A percentile compares a stretch with the other conserved stretches of the same genome.
Conservation (phyloP, 2,329 filamentous ascomycete species). For the Cercospora sp. region DNA sequence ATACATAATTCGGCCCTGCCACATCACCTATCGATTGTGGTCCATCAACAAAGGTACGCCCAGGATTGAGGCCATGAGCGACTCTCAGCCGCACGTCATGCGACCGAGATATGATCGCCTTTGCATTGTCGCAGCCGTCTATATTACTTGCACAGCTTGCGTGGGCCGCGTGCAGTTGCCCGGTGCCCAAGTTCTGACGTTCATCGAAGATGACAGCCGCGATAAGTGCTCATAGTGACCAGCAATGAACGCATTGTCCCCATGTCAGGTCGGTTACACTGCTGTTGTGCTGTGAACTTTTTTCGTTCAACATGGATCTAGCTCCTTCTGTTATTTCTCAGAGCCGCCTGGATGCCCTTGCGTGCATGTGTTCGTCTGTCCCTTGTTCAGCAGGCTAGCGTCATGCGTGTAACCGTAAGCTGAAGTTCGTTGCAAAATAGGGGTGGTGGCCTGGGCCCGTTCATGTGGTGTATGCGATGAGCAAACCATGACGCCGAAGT, state of each 20-base stretch:
- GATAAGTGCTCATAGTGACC: not conserved
- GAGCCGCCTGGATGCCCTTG: not conserved
- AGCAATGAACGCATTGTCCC: not conserved
- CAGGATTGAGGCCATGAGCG: not conserved
- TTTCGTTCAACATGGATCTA: not conserved
- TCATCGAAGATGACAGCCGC: not conserved
- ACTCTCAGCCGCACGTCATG: not conserved
- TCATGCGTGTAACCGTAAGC: not conserved
- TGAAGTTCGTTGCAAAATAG: not conserved
- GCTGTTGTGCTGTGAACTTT: not conserved
- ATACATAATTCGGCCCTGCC: not conserved
- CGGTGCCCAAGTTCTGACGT: not conserved
- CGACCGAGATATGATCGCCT: not conserved
- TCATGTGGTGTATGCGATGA: not conserved
- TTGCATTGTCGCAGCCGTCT: not conserved
- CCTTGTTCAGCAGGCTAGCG: not conserved
- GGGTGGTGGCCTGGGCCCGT: not conserved
- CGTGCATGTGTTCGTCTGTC: not conserved
- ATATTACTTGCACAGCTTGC: not conserved
- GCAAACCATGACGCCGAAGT: not conserved
- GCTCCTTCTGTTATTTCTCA: not conserved
- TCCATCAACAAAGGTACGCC: not conserved
- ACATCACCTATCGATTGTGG: not conserved
- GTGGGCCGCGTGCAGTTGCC: not conserved
- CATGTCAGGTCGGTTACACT: not conserved